Evolutionary conservation across 2,329 filamentous ascomycete genomes (phyloP).

Genomic region (Verticillium alfalfae): DNA sequence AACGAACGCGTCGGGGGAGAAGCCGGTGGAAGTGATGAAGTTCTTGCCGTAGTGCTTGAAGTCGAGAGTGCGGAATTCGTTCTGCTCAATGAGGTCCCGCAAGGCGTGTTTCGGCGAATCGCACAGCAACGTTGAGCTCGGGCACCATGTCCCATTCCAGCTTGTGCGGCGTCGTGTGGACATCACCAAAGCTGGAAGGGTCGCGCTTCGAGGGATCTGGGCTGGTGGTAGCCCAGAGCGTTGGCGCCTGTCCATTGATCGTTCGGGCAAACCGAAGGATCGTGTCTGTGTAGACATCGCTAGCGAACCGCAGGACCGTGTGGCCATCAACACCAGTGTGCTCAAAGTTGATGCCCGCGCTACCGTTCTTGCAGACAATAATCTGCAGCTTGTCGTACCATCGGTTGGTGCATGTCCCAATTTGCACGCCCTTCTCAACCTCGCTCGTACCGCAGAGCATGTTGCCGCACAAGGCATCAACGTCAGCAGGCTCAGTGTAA

Average conservation of each 20-base stretch:
- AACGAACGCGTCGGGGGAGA: constrained; percentile 94
- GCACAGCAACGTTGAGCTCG: constrained; percentile 82
- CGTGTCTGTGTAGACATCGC: constrained; percentile 94
- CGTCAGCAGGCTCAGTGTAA: constrained; percentile 78
- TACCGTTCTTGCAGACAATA: constrained; percentile 98
- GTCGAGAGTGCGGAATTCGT: constrained; percentile 90
- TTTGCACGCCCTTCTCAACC: constrained; percentile 88
- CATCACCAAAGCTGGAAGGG: constrained; percentile 85
- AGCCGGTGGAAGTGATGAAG: constrained; percentile 94
- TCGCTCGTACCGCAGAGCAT: constrained; percentile 96
- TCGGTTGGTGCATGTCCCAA: constrained; percentile 94
- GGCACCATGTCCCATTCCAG: constrained; percentile 97
- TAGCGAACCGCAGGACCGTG: constrained; percentile 92
- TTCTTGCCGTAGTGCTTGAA: constrained; percentile 90
- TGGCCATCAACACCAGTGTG: constrained; percentile 97
- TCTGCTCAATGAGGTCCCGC: constrained; percentile 95
- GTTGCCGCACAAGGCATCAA: constrained; percentile 87
- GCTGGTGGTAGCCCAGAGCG: constrained; percentile 83
- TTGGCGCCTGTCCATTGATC: constrained; percentile 91
- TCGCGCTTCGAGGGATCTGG: constrained; percentile 91
- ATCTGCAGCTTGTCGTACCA: constrained; percentile 99
- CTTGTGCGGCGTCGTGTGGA: constrained; percentile 90
- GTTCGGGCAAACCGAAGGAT: constrained; percentile 92
- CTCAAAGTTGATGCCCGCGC: constrained; percentile 98
- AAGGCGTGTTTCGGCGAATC: constrained; percentile 90